These are phyloP conservation scores for Verticillium longisporum DNA, from an alignment of 2,329 filamentous ascomycete species.

Conservation along the genomic window DNA sequence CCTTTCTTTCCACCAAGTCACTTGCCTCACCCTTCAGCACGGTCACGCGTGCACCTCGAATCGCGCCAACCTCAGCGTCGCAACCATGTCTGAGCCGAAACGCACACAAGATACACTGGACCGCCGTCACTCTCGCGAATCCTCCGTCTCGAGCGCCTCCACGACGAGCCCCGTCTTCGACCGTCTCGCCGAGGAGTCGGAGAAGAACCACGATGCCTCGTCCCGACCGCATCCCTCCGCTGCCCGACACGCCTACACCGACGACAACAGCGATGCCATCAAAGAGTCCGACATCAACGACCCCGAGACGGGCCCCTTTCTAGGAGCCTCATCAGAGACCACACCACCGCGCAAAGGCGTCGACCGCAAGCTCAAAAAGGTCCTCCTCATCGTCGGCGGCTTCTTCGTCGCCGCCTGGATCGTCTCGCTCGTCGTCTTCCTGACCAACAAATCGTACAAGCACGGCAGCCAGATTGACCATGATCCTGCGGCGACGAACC, in stretches of 20 bases:
- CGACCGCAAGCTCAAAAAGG: slow-evolving; percentile 58
- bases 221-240: slow-evolving; percentile 10
- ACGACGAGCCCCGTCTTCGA: slow-evolving; percentile 81
- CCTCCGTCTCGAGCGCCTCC: slow-evolving; percentile 68
- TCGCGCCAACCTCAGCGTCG: background rate
- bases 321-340: slow-evolving; percentile 26
- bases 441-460: slow-evolving; percentile 59
- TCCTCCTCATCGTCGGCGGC: slow-evolving; percentile 53
- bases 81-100: background rate
- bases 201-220: slow-evolving; percentile 20
- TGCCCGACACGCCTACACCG: slow-evolving; percentile 21
- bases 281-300: slow-evolving; percentile 34
- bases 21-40: background rate
- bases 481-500: slow-evolving; percentile 58
- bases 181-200: slow-evolving; percentile 54
- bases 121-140: slow-evolving; percentile 38
- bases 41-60: background rate
- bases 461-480: slow-evolving; percentile 57
- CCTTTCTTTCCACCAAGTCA: background rate
- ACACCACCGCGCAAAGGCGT: slow-evolving; percentile 43
- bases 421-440: slow-evolving; percentile 58
- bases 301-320: slow-evolving; percentile 48
- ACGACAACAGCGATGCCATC: slow-evolving; percentile 36
- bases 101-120: slow-evolving; percentile 2
- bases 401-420: slow-evolving; percentile 63